Base-by-base conservation (phyloP, 768 basidiomycete species). In the Tephrocybe rancida region DNA sequence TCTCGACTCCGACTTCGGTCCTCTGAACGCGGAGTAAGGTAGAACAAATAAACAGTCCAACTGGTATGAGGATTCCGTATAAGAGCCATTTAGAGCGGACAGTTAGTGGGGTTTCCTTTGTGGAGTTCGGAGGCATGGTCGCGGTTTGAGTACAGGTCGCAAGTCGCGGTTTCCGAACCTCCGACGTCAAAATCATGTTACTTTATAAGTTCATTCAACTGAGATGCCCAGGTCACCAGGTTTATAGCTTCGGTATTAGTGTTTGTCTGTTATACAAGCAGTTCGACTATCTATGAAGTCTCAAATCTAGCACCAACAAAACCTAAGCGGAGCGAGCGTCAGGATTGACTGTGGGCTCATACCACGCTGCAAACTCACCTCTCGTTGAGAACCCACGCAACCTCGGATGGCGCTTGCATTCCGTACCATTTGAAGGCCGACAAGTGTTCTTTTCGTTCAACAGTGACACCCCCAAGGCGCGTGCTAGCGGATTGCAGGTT, bases 351-450 rank as follows among this genome's bases (percentile, higher is more conserved):
- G 18, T 2, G 5, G 6, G 21, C 5, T 41, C 9, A 19, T 38
- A 41, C 39, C 5, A 19, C n/a, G 8, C 18, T 41, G n/a, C 5
- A n/a, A 41, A 41, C 9, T 46, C 29, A 78, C 80, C 73, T 78
- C 59, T 84, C 82, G 43, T 83, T 82, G 47, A 73, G 71, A 27
- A 70, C 41, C 82, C 82, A 84, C 11, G 68, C 63, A 14, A 81
- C 59, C 22, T 70, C 62, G 7, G 50, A 54, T 6, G 64, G 61
- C 1, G 58, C 25, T 52, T 73, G 75, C 14, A 51, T 19, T 30
- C 78, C 78, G 64, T 84, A 84, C 78, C 80, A 82, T 46, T 74
- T 79, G 52, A 82, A 69, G 2, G 74, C 61, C 3, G 78, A 67
- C 7, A 83, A 55, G 58, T 78, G 72, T 29, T 73, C 74, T 4